phyloP scores from a whole-genome alignment of 495 filamentous ascomycete genomes.

The Neurospora tetrasperma region DNA sequence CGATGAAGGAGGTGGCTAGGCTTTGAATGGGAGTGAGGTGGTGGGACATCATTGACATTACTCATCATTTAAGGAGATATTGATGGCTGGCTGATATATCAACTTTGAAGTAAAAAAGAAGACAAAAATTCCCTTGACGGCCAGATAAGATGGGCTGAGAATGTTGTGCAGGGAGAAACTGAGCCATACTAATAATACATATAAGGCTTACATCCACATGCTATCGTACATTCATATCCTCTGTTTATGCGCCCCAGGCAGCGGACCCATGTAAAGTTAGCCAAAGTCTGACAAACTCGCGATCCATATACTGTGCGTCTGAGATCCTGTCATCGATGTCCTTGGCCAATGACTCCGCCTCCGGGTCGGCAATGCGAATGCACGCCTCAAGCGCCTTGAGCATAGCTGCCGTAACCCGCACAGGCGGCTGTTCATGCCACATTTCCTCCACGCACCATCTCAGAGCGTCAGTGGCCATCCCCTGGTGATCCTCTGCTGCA shows the following conservation, averaged over 20 bases:
- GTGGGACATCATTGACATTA: neutral
- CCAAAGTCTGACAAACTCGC: conserved; percentile 1
- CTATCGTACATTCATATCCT: neutral
- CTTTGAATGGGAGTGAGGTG: conserved; percentile 13
- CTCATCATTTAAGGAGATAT: neutral
- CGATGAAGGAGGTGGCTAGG: conserved; percentile 35
- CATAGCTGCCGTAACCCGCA: conserved; percentile 32
- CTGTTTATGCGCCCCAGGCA: neutral
- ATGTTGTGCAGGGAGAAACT: neutral
- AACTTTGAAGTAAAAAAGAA: neutral
- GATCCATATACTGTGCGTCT: neutral
- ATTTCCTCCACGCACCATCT: conserved; percentile 47
- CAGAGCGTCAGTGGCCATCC: conserved; percentile 37
- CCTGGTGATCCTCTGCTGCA: conserved; percentile 35
- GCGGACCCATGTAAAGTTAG: neutral
- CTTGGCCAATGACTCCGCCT: conserved; percentile 19
- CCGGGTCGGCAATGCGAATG: conserved; percentile 41
- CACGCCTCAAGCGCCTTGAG: conserved; percentile 39
- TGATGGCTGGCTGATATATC: neutral
- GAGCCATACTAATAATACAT: neutral
- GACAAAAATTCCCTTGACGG: neutral
- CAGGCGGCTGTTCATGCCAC: conserved; percentile 43
- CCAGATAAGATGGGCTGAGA: neutral
- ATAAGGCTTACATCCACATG: neutral
- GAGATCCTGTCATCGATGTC: neutral